Percentiles rank a stretch among this genome's conserved stretches.
phyloP scores from a whole-genome alignment of 2,329 filamentous ascomycete species.

The Colletotrichum limetticola region DNA sequence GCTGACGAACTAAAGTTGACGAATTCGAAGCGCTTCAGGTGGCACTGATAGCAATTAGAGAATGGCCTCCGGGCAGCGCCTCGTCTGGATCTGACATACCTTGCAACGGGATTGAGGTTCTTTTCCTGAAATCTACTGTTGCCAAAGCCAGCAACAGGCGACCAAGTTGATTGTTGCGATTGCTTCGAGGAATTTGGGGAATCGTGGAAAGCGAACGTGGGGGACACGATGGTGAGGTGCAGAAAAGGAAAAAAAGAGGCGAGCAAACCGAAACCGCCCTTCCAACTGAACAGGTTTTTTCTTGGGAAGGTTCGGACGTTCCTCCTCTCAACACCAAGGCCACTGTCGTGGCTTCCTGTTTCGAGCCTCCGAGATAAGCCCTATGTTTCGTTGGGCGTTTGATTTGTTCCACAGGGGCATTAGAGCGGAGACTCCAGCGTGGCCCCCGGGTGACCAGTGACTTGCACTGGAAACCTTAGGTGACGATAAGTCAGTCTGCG shows the following conservation, averaged over 20 bases:
- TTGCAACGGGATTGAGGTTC: background rate
- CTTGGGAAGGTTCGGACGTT: constrained; percentile 25
- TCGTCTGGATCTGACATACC: background rate
- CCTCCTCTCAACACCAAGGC: constrained; percentile 20
- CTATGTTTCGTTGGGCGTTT: constrained; percentile 21
- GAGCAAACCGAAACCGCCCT: constrained; percentile 1
- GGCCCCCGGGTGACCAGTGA: background rate
- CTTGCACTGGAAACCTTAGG: background rate
- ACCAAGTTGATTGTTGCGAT: background rate
- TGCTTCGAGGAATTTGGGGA: background rate
- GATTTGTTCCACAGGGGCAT: background rate
- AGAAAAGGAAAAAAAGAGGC: constrained; percentile 12
- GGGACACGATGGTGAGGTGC: background rate
- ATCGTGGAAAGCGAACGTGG: constrained; percentile 4
- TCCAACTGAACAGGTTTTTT: background rate
- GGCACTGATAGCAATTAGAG: background rate
- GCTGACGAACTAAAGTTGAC: background rate
- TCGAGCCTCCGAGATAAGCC: background rate
- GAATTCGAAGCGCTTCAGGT: background rate
- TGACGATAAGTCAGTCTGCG: constrained; percentile 1
- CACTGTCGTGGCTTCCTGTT: constrained; percentile 30
- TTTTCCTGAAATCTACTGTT: background rate
- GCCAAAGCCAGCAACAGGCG: constrained; percentile 9
- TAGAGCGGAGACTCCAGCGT: background rate
- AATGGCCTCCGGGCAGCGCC: background rate